phyloP scores from a whole-genome alignment of 2,329 filamentous ascomycete species.

The Ophiostoma piceae region DNA sequence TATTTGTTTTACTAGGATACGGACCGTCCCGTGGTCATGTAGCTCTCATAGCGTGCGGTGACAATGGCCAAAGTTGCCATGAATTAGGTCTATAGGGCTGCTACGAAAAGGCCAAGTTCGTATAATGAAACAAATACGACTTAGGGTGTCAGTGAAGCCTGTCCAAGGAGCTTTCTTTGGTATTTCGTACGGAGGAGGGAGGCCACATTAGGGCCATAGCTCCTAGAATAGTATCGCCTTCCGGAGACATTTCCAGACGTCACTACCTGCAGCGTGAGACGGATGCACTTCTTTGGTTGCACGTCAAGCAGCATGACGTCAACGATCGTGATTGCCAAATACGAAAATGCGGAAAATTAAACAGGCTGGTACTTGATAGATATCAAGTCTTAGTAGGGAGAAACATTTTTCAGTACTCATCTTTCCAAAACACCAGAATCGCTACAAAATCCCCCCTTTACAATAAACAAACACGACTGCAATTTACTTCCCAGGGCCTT shows the following conservation, averaged over 20 bases:
- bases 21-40: conserved; percentile 6
- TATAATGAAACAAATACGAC: neutral
- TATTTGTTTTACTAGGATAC: neutral
- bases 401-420: neutral
- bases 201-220: neutral
- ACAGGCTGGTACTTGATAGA: neutral
- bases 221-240: neutral
- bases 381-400: neutral
- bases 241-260: neutral
- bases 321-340: neutral
- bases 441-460: neutral
- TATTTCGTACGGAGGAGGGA: no score
- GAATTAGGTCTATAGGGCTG: neutral
- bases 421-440: neutral
- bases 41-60: neutral
- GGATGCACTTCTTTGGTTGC: neutral
- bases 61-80: neutral
- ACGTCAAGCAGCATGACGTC: neutral
- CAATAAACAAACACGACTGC: neutral
- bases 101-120: neutral
- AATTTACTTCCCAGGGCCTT: neutral
- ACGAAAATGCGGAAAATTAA: neutral
- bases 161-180: no score
- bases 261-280: neutral
- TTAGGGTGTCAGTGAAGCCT: neutral